Evolutionary conservation across 192 early-diverging fungal species (phyloP).

Genomic region (Rhizophagus sp.): DNA sequence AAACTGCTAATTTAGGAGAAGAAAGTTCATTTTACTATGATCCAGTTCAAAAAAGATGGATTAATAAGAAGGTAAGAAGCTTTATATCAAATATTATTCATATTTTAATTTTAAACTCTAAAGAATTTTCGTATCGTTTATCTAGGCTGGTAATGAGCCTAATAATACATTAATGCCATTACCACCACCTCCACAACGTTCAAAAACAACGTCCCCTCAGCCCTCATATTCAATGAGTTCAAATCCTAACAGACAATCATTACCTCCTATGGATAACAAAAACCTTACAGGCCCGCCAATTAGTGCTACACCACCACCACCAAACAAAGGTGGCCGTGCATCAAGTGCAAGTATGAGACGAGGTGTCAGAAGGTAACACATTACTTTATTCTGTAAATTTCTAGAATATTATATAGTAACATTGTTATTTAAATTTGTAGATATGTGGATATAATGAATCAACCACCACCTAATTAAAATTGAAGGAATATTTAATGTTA

Average conservation of each 20-base stretch:
- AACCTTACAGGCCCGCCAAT: slow-evolving; percentile 28
- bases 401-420: no score
- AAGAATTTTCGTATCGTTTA: not conserved
- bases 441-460: slow-evolving; percentile 52
- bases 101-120: not conserved
- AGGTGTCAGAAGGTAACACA: slow-evolving; percentile 32
- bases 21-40: slow-evolving; percentile 87
- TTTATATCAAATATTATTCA: not conserved
- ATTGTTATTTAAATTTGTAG: slow-evolving; percentile 7
- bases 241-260: slow-evolving; percentile 35
- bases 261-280: slow-evolving; percentile 41
- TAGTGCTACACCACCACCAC: slow-evolving; percentile 21
- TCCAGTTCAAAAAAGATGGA: slow-evolving; percentile 82
- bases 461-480: slow-evolving; percentile 21
- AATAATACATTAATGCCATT: not conserved
- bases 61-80: slow-evolving; percentile 65
- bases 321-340: slow-evolving; percentile 21
- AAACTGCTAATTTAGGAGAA: slow-evolving; percentile 80
- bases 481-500: no score
- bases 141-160: slow-evolving; percentile 31
- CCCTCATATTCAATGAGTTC: slow-evolving; percentile 18
- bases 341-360: slow-evolving; percentile 17
- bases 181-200: slow-evolving; percentile 15
- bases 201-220: slow-evolving; percentile 21
- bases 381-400: no score